Evolutionary conservation across 768 basidiomycete species (phyloP), one percentile per base, ranked within the genome.

Genomic region (Naematelia encephala): DNA sequence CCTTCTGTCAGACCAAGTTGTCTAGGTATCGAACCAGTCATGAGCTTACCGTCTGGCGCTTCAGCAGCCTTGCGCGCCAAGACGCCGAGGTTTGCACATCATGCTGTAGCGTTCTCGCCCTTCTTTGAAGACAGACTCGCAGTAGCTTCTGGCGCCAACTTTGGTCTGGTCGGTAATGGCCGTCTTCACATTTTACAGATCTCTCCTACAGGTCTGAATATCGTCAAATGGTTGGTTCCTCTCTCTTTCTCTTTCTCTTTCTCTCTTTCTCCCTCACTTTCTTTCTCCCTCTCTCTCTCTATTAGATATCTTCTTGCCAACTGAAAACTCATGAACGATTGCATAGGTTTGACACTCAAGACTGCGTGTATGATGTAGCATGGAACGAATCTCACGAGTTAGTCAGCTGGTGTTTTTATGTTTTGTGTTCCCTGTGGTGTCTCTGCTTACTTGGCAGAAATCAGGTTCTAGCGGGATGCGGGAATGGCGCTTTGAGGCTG

Each of bases 131-230:
- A 65, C 28, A 60, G 68, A 16, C 66, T 79, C 13, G 79, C 79
- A 2, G 64, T 78, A 2, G 79, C 78, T 3, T 89, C 89, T 4
- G 82, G 90, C 0, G 89, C 91, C 25, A 94, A 97, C 78, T 97
- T 91, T 76, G 94, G 94, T 2, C 82, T 98, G 3, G 89, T 97
- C 28, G 94, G 94, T 23, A 97, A 96, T 77, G 94, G 94, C 0
- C 82, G 93, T n/a, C 73, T 97, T 44, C 88, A 75, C 59, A 30
- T 78, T 23, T 39, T 76, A n/a, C 58, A 61, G 8, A 23, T 72
- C 4, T 66, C 54, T 21, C 57, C 11, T 1, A 73, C 65, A 14
- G 70, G 65, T 1, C 28, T 74, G 16, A 51, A n/a, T 1, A 47
- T 72, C 0, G 70, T 73, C 19, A 74, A 73, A 46, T 62, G 51